Evolutionary conservation across 495 filamentous ascomycete species (phyloP), one percentile per base, ranked within the genome.

Genomic region (Tricharina praecox): DNA sequence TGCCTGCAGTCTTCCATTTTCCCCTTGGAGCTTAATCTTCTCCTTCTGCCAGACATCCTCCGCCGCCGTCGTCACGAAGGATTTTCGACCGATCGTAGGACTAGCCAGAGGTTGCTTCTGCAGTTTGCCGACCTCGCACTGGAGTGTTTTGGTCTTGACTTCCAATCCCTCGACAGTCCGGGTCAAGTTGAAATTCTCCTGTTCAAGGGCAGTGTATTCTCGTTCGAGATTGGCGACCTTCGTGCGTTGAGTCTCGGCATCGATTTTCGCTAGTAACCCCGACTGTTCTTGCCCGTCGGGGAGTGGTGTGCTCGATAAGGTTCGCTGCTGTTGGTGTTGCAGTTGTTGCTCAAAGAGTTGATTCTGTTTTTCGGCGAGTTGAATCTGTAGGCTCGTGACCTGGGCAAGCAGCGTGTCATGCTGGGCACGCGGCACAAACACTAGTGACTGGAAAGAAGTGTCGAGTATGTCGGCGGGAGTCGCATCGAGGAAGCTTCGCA

Each of bases 401-500:
- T 58, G 49, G 5, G 50, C 1, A 10, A 47, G 50, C 0, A 48
- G 26, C 4, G 45, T 33, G 5, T 58, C 55, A 30, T 58, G 43
- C n/a, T 23, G 23, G 23, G 45, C 47, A 11, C 54, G 55, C 13
- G 55, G 55, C 37, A 58, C 40, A 45, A 58, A 54, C 7, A 47
- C 19, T 8, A 58, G 47, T 8, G 54, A 53, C 7, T 50, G 51
- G 18, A 58, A 48, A 15, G 46, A 45, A 4, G 55, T 53, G 46
- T 58, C 55, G 36, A 58, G 54, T 9, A 58, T 45, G 11, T 58
- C 54, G 4, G 55, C 26, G 1, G 55, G 42, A 7, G 55, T 58
- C 9, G 54, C 49, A 39, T 58, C 55, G 35, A 58, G 56, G 42
- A 58, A 58, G 13, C 54, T 58, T 18, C 55, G 50, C 3, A 58